Percentiles rank a stretch among this genome's conserved stretches.
Evolutionary conservation across 2,329 filamentous ascomycete genomes (phyloP).

Genomic region (Zymoseptoria passerinii): DNA sequence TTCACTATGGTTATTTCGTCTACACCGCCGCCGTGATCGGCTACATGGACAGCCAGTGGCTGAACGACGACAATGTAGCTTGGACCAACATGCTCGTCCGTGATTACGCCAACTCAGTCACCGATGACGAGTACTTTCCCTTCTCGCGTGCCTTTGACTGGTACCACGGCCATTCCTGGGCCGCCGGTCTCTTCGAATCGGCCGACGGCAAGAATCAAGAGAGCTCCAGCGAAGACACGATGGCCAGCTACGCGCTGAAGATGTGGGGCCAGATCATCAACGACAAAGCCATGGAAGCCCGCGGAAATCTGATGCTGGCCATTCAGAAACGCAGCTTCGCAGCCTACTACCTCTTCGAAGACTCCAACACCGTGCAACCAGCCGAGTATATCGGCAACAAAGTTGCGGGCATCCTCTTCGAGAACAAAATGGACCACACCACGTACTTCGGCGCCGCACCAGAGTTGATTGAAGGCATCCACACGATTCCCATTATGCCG

Average conservation of each 20-base stretch:
- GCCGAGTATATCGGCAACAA: constrained; percentile 73
- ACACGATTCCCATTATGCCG: constrained; percentile 72
- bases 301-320: constrained; percentile 74
- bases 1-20: constrained; percentile 75
- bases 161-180: constrained; percentile 93
- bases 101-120: constrained; percentile 70
- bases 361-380: constrained; percentile 63
- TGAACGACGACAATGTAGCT: constrained; percentile 55
- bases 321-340: constrained; percentile 65
- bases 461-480: constrained; percentile 53
- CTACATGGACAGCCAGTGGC: constrained; percentile 67
- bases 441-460: constrained; percentile 66
- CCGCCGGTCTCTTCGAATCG: constrained; percentile 64
- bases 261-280: constrained; percentile 80
- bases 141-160: constrained; percentile 82
- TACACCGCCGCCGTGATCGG: constrained; percentile 78
- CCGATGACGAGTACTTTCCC: constrained; percentile 66
- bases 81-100: constrained; percentile 80
- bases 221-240: constrained; percentile 81
- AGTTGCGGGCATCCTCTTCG: constrained; percentile 59
- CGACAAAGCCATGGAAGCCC: constrained; percentile 70
- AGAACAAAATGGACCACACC: constrained; percentile 90
- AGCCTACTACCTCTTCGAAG: constrained; percentile 73
- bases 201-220: constrained; percentile 77
- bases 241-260: constrained; percentile 80